Conservation (phyloP, 345 rosid genomes). For the Arabis alpina region DNA sequence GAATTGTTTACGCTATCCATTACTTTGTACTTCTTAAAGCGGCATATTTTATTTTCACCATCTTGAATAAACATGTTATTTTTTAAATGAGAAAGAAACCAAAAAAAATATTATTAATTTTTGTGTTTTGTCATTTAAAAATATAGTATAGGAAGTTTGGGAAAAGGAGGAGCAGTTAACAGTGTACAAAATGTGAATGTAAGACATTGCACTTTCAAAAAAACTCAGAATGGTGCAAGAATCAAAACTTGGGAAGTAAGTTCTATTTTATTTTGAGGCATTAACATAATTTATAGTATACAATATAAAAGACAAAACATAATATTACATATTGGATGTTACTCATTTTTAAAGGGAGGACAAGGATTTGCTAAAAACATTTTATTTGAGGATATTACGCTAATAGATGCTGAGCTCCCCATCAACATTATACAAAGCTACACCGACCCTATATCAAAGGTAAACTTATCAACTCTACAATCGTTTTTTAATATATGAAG, state of each 20-base stretch:
- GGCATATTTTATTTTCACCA: no score
- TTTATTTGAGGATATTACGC: slow-evolving; percentile 14
- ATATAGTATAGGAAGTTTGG: slow-evolving; percentile 27
- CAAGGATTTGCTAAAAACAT: slow-evolving; percentile 23
- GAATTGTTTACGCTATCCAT: no score
- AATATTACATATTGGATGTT: not conserved
- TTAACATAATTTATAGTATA: no score
- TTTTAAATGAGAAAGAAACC: not conserved
- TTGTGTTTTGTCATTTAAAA: not conserved
- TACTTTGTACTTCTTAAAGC: no score
- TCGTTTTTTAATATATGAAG: no score
- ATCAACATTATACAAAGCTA: slow-evolving; percentile 24
- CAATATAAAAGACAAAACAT: not conserved
- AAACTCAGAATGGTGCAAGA: slow-evolving; percentile 23
- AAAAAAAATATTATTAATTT: no score
- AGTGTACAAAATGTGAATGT: slow-evolving; percentile 21
- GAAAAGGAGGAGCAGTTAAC: not conserved
- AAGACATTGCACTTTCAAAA: slow-evolving; percentile 14
- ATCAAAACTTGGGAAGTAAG: slow-evolving; percentile 32
- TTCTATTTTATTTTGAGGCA: not conserved
- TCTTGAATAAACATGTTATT: not conserved
- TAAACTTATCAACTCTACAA: no score
- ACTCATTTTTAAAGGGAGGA: slow-evolving; percentile 17
- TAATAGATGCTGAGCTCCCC: not conserved
- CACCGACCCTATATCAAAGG: not conserved